A percentile compares a stretch with the other conserved stretches of the same genome.
These are phyloP conservation scores for Dentipellis fragilis DNA, from an alignment of 768 basidiomycete species.

Conservation along the genomic window DNA sequence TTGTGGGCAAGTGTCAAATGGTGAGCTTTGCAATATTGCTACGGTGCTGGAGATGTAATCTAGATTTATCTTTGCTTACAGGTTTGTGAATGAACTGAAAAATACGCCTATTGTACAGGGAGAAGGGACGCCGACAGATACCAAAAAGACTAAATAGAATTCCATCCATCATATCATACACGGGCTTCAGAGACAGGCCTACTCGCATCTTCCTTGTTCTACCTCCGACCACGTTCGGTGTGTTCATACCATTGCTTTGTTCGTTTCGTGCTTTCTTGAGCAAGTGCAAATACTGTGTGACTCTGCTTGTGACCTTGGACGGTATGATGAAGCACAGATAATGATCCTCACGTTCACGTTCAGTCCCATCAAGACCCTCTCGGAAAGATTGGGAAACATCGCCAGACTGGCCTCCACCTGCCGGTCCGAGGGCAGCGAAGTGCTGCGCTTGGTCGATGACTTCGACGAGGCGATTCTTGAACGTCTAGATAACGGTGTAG, in stretches of 20 bases:
- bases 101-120: background rate
- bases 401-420: conserved; percentile 37
- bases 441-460: conserved; percentile 84
- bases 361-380: conserved; percentile 88
- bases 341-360: conserved; percentile 67
- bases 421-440: conserved; percentile 64
- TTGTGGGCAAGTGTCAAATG: conserved; percentile 80
- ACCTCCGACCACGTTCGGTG: conserved; percentile 44
- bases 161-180: background rate
- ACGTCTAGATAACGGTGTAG: conserved; percentile 41
- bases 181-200: background rate
- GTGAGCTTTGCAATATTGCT: conserved; percentile 30
- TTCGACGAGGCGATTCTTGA: conserved; percentile 67
- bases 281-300: conserved; percentile 66
- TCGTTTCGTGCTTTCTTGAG: conserved; percentile 69
- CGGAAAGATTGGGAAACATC: conserved; percentile 68
- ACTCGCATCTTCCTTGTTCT: background rate
- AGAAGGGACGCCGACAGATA: background rate
- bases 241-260: conserved; percentile 84
- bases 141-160: conserved; percentile 5
- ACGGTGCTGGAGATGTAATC: background rate
- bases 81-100: conserved; percentile 57
- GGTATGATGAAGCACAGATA: no score
- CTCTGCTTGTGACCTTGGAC: no score
- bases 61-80: conserved; percentile 15